Percentiles rank a stretch among this genome's conserved stretches.
These are phyloP conservation scores for Cladophialophora chaetospira DNA, from an alignment of 2,329 filamentous ascomycete genomes.

Conservation along the genomic window DNA sequence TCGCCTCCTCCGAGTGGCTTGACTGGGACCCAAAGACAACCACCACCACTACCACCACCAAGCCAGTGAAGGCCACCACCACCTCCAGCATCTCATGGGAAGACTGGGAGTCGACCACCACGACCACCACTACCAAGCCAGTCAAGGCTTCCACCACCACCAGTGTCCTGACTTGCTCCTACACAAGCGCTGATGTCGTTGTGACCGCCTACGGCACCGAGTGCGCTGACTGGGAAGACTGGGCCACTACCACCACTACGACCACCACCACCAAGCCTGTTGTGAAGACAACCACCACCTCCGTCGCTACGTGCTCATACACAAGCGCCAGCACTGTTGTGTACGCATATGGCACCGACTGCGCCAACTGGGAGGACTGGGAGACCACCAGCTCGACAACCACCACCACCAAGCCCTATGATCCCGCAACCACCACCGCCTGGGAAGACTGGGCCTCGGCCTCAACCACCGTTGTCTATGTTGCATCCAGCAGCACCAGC, in stretches of 20 bases:
- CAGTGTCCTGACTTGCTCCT: not conserved
- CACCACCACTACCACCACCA: conserved; percentile 5
- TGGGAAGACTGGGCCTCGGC: conserved; percentile 9
- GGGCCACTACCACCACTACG: too few species aligned
- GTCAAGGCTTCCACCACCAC: not conserved
- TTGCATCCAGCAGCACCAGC: not conserved
- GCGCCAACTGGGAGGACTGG: conserved; percentile 2
- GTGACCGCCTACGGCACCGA: too few species aligned
- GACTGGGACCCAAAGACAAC: conserved; percentile 2
- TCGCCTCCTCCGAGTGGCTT: conserved; percentile 1
- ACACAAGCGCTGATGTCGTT: too few species aligned
- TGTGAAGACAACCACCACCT: not conserved
- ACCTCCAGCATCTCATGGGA: not conserved
- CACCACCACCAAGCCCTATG: not conserved
- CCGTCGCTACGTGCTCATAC: too few species aligned
- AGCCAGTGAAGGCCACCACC: not conserved
- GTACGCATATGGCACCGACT: too few species aligned
- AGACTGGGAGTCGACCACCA: not conserved
- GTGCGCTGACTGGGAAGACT: conserved; percentile 7
- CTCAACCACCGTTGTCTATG: not conserved
- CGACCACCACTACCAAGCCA: conserved; percentile 1
- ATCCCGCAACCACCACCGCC: not conserved
- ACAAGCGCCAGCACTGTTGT: too few species aligned
- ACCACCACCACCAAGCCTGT: not conserved
- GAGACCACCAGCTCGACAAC: not conserved